A percentile compares a stretch with the other conserved stretches of the same genome.
Evolutionary conservation across 768 basidiomycete genomes (phyloP).

Genomic region (Roridomyces roridus): DNA sequence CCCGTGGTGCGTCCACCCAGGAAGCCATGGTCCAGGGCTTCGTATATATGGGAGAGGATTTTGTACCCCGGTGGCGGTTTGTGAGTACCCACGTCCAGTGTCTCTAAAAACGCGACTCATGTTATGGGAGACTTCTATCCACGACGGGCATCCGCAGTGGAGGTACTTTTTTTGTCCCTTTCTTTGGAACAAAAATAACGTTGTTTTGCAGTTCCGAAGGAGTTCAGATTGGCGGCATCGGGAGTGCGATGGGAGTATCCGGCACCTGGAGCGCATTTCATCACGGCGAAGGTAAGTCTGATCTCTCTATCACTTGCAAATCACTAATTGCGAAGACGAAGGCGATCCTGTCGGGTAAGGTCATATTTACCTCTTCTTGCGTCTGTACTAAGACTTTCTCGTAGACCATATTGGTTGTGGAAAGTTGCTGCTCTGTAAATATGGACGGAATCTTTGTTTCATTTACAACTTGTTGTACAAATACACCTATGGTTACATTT

Average conservation of each 20-base stretch:
- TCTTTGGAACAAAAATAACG: not conserved
- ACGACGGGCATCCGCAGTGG: slow-evolving; percentile 62
- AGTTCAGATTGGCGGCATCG: slow-evolving; percentile 58
- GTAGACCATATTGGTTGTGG: slow-evolving; percentile 17
- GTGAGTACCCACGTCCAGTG: slow-evolving; percentile 45
- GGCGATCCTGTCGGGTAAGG: slow-evolving; percentile 70
- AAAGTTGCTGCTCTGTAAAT: slow-evolving; percentile 2
- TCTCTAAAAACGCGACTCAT: no score
- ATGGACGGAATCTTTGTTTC: no score
- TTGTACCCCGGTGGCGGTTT: slow-evolving; percentile 61
- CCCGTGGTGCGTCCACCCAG: slow-evolving; percentile 44
- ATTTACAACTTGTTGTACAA: not conserved
- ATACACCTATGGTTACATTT: not conserved
- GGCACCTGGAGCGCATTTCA: slow-evolving; percentile 71
- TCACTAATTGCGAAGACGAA: slow-evolving; percentile 40
- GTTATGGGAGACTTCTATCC: slow-evolving; percentile 53
- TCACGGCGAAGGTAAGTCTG: slow-evolving; percentile 57
- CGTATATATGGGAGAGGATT: slow-evolving; percentile 54
- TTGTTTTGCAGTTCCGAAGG: slow-evolving; percentile 61
- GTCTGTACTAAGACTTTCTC: not conserved
- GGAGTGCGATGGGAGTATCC: slow-evolving; percentile 39
- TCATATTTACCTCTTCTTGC: not conserved
- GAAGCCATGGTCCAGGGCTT: slow-evolving; percentile 55
- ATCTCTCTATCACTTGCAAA: not conserved
- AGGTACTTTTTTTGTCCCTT: slow-evolving; percentile 44